Evolutionary conservation across 2,329 filamentous ascomycete genomes (phyloP), one percentile per base, ranked within the genome.

Genomic region (Penicillium sp.): DNA sequence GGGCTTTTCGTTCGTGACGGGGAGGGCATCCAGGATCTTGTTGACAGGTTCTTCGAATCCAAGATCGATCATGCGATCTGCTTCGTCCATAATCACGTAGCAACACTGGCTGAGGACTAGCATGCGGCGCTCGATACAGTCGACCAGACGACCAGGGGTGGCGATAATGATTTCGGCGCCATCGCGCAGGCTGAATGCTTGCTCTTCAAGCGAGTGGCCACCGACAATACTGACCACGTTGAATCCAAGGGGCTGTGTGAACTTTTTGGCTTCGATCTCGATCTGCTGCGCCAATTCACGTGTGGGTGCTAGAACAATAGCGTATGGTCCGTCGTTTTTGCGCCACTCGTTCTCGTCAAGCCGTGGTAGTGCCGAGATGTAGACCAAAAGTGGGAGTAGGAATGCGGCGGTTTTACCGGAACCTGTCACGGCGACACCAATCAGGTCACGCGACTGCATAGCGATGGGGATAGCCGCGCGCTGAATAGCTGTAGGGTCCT

Each of bases 41-140:
- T 97, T 97, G 58, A 99, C 91, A 0, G 92, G 90, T 69, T 97
- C 94, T 77, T 99, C 94, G 73, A 99, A 99, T 45, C 94, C 94
- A 60, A 97, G 86, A 73, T 99, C 94, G 63, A 99, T 96, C 94
- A 99, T 99, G 55, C 93, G 90, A 78, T 99, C 94, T 38, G 94
- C 94, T 83, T 99, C 94, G 74, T 99, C 94, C 93, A 99, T 97
- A 77, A 99, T 96, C 56, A 97, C 86, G 77, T 97, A 97, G 78
- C 93, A 96, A 76, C 94, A 97, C 77, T 97, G 94, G n/a, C 87
- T 88, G 48, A 97, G 84, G 1, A 99, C 93, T 2, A 97, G 82
- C 31, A 97, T 86, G 35, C 93, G 88, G 19, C 94, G 86, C 75
- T 99, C 94, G 66, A 99, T 94, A 76, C 93, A 97, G 79, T 99